Evolutionary conservation across 2,329 filamentous ascomycete genomes (phyloP), one percentile per base, ranked within the genome.

Genomic region (Cladophialophora chaetospira): DNA sequence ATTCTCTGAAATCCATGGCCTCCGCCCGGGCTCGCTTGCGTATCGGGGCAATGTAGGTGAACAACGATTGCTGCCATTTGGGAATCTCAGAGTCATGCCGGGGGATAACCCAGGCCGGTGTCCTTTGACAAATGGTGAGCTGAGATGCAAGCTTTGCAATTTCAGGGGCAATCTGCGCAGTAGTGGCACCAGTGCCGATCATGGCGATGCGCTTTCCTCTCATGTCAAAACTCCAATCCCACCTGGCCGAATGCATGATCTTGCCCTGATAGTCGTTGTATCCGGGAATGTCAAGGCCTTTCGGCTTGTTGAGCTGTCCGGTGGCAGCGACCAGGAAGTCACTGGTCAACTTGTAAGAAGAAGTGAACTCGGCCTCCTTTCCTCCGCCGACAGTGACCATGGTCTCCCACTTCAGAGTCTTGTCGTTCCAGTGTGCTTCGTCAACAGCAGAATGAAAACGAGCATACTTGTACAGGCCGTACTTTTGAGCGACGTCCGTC

Each of bases 141-240:
- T 75, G 71, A 2, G 76, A 72, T 13, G 76, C 78, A 1, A 75
- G 70, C 36, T 79, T 78, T 1, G 79, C 76, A 25, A 84, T 72
- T 52, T 83, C 80, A 0, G 82, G 82, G 26, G 82, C 73, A 54
- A 85, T 82, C 60, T 85, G 82, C 2, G 76, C 77, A 1, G 80
- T 79, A 78, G 1, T 81, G 81, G 45, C 81, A 79, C 79, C 81
- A 64, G 82, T 85, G 4, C 83, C 82, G 40, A 86, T 78, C 13
- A 85, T 68, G 1, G 78, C 82, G 36, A 85, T 76, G 44, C 74
- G 76, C 70, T 84, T 84, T 9, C 73, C 78, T 29, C 70, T 67
- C 21, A 82, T 63, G 45, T 79, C 75, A 60, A 82, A 83, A 33
- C 74, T 79, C 80, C 81, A 83, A 43, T 73, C 67, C 71, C 69